Evolutionary conservation across 192 early-diverging fungal species (phyloP).

Genomic region (Backusella sp.): DNA sequence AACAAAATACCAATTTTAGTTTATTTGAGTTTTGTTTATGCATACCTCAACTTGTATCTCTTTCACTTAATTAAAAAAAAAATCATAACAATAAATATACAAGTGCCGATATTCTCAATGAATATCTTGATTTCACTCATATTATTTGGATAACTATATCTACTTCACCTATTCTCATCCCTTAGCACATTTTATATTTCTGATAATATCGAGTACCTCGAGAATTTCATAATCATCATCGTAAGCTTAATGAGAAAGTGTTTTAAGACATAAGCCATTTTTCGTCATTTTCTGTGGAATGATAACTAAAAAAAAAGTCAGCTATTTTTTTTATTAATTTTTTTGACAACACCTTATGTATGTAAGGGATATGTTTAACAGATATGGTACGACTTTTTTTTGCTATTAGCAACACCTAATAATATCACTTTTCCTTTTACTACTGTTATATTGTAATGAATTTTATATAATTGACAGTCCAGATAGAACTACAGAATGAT

Average conservation of each 20-base stretch:
- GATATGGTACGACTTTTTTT: background rate
- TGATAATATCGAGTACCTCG: background rate
- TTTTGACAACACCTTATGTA: background rate
- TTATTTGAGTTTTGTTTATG: background rate
- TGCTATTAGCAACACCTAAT: no score
- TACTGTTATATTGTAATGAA: background rate
- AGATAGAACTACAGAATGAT: background rate
- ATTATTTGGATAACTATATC: background rate
- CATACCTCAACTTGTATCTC: background rate
- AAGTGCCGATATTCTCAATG: background rate
- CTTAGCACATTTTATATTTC: background rate
- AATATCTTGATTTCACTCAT: no score
- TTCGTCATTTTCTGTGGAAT: background rate
- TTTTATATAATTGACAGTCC: background rate
- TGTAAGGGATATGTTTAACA: background rate
- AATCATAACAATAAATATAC: background rate
- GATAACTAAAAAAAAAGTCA: background rate
- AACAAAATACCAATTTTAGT: background rate
- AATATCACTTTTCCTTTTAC: background rate
- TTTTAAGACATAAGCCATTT: background rate
- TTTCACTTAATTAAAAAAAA: background rate
- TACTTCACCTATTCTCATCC: background rate
- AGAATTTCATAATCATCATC: background rate
- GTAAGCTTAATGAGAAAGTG: background rate
- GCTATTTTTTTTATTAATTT: no score